Evolutionary conservation across 73 alveolate genomes (phyloP).

Genomic region (Blepharisma stoltei): DNA sequence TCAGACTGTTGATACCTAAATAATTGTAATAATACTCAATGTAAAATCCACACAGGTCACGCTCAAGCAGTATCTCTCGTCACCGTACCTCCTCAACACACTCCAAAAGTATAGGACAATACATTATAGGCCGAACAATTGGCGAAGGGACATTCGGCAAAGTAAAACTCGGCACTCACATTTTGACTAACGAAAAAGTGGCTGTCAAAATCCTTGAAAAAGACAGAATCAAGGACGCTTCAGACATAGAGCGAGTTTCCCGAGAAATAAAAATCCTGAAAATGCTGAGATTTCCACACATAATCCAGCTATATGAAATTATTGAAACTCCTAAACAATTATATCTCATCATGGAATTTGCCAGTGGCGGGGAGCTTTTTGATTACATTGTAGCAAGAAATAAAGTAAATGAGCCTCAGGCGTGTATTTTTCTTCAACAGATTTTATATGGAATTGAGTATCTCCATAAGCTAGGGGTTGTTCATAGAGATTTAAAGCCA

Average conservation of each 20-base stretch:
- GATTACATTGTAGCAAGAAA: slow-evolving; percentile 68
- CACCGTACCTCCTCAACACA: too few relatives aligned
- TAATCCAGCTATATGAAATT: slow-evolving; percentile 68
- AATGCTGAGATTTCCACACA: slow-evolving; percentile 70
- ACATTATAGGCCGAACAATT: slow-evolving; percentile 48
- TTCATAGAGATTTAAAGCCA: slow-evolving; percentile 86
- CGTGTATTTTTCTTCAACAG: slow-evolving; percentile 76
- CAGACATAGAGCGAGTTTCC: slow-evolving; percentile 69
- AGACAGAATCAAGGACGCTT: slow-evolving; percentile 61
- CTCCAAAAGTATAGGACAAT: slow-evolving; percentile 30
- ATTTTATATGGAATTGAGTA: slow-evolving; percentile 80
- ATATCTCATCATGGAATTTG: slow-evolving; percentile 77
- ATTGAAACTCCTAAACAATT: slow-evolving; percentile 59
- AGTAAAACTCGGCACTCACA: slow-evolving; percentile 50
- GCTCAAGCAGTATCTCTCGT: too few relatives aligned
- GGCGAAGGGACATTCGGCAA: slow-evolving; percentile 82
- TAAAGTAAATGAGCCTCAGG: slow-evolving; percentile 61
- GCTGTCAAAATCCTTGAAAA: slow-evolving; percentile 75
- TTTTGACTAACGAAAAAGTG: slow-evolving; percentile 56
- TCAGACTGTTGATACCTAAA: too few relatives aligned
- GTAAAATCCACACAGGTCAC: too few relatives aligned
- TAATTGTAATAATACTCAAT: too few relatives aligned
- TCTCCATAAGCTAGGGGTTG: slow-evolving; percentile 64
- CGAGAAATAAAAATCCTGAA: slow-evolving; percentile 71
- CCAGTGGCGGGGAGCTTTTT: slow-evolving; percentile 69